Conservation (phyloP, 805 yeast species). For the Yamadazyma philogaea region DNA sequence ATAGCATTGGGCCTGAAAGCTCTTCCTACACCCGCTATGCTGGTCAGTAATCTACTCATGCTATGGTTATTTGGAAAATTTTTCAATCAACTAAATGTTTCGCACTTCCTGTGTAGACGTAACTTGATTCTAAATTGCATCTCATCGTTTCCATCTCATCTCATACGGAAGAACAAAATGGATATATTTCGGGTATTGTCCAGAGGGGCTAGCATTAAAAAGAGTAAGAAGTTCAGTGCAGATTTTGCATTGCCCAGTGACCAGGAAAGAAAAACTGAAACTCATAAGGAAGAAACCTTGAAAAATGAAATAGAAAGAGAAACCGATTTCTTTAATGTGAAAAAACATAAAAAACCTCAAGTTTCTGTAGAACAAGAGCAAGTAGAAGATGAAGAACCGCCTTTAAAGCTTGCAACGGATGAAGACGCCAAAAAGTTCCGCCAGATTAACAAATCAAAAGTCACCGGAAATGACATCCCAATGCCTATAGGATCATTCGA, state of each 20-base stretch:
- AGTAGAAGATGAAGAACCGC: conserved; percentile 32
- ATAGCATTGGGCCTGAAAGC: neutral
- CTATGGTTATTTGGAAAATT: neutral
- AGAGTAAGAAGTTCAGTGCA: conserved; percentile 44
- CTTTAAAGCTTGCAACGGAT: conserved; percentile 44
- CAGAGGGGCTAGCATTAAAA: conserved; percentile 79
- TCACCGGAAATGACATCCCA: conserved; percentile 84
- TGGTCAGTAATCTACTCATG: conserved; percentile 3
- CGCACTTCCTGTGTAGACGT: conserved; percentile 6
- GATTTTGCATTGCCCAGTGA: conserved; percentile 37
- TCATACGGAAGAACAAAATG: conserved; percentile 42
- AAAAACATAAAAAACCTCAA: conserved; percentile 22
- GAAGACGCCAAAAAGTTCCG: conserved; percentile 64
- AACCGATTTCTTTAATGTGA: conserved; percentile 77
- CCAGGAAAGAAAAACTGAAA: conserved; percentile 20
- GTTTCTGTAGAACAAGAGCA: conserved; percentile 21
- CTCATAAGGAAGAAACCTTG: conserved; percentile 38
- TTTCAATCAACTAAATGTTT: conserved; percentile 2
- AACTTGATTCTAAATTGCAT: neutral
- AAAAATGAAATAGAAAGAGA: conserved; percentile 61
- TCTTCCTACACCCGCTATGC: neutral
- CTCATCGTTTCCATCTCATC: conserved; percentile 9
- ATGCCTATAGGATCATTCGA: conserved; percentile 87
- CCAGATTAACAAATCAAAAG: conserved; percentile 59
- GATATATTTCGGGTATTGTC: conserved; percentile 84